Base-by-base conservation (phyloP, 1,139 yeast species). In the Pichia sp. region DNA sequence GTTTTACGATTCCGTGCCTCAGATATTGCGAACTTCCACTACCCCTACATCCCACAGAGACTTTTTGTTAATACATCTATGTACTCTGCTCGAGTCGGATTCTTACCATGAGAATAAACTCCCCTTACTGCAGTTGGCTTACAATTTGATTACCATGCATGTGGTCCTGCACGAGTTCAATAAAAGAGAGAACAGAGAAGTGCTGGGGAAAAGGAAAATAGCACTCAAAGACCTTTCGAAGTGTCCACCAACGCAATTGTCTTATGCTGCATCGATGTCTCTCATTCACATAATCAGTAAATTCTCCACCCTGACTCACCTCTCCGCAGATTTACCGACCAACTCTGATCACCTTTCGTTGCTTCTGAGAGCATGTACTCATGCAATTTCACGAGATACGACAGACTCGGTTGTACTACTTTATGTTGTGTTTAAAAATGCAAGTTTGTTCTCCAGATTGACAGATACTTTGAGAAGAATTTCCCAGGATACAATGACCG, bases 301-400 rank as follows among this genome's bases (percentile, higher is more conserved):
- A 33, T 62, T 74, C 35, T 65, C 80, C 1, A 51, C 64, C 7
- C 56, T 63, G 18, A 47, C 56, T 2, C 68, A 70, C 41, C 51
- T 77, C 27, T 50, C 62, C 11, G 61, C 61, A 10, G 33, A 32
- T 8, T 11, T 22, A 32, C 56, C 68, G n/a, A 53, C 62, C 39
- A 73, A 81, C 51, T 58, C 77, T 15, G 82, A 78, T 44, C 53
- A 76, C 26, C 56, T 84, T 26, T 80, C 87, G 0, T 53, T 81
- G 15, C 31, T 81, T 14, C 46, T 80, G 2, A 61, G 83, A 39
- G 63, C 80, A 0, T 54, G 78, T 3, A 65, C 76, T 35, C 70
- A 72, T 19, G 67, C 78, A 2, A 58, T 72, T 6, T 54, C 70
- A 6, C 66, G 74, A 34, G 52, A 63, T 42, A 77, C 75, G 3